Base-by-base conservation (phyloP, 805 yeast species). In the Kodamaea laetipori region DNA sequence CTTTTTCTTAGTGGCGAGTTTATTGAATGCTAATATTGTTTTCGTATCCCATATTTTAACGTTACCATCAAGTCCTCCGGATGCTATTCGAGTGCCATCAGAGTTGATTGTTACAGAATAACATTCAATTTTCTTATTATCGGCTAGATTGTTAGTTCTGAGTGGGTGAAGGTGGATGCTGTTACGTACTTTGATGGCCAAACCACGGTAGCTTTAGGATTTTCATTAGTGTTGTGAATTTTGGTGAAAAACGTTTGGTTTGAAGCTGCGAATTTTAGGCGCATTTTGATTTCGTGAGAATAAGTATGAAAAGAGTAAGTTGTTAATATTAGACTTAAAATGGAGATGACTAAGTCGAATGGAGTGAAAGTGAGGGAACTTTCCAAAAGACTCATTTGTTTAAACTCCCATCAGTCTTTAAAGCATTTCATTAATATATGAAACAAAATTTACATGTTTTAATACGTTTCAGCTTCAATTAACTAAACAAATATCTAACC, bases 51-150 rank as follows among this genome's bases (percentile, higher is more conserved):
- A 92, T 36, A 92, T 85, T 49, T 92, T 78, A 34, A 94, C 89
- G 53, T 88, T 89, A 0, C 98, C 97, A 65, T 92, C 76, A 30
- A 86, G 66, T 1, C 98, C 99, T 12, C 98, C 99, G 1, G 97
- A 84, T 1, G 97, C 99, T 18, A 92, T 61, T 44, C 96, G 69
- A 37, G 81, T 63, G 1, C 96, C 96, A 65, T 89, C 95, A 0
- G 88, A 80, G 49, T 87, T 84, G 3, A 87, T 83, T 43, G 82
- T 81, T 4, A 90, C 77, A 1, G 97, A 81, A 59, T 90, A 94
- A 11, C 95, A 85, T 58, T 92, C 98, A 55, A 82, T 82, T 52
- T 79, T 80, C 47, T 87, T 76, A 53, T 81, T 81, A 56, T 89
- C 97, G 60, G 89, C 97, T 71, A 25, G 45, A 37, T 43, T 42